phyloP scores from a whole-genome alignment of 2,329 filamentous ascomycete genomes.

The Canariomyces notabilis region DNA sequence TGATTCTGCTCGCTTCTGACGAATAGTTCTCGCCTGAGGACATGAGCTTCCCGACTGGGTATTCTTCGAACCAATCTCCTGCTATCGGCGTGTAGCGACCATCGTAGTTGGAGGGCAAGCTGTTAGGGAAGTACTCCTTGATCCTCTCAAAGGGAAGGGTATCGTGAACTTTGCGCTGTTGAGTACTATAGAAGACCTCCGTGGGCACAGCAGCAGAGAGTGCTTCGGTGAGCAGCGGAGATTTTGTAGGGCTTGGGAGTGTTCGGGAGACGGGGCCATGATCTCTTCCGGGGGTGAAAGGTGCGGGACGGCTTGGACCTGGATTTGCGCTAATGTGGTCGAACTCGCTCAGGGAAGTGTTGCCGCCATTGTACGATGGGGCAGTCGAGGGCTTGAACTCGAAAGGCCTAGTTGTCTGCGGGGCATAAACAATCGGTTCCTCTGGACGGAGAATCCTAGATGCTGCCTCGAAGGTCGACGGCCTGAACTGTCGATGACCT shows the following conservation, averaged over 20 bases:
- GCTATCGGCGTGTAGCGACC: conserved; percentile 14
- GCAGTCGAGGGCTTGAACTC: background rate
- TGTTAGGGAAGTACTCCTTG: conserved; percentile 29
- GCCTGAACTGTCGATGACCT: conserved; percentile 46
- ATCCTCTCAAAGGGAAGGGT: conserved; percentile 29
- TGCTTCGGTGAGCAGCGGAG: background rate
- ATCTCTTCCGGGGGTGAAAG: background rate
- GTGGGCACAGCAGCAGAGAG: conserved; percentile 1
- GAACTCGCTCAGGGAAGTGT: background rate
- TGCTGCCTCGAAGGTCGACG: conserved; percentile 39
- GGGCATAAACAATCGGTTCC: background rate
- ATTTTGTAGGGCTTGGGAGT: background rate
- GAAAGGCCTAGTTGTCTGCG: background rate
- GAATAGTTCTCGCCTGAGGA: conserved; percentile 24
- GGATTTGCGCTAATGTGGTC: background rate
- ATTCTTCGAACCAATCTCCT: conserved; percentile 25
- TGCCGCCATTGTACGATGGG: background rate
- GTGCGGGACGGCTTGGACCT: background rate
- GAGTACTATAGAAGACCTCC: background rate
- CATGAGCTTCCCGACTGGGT: conserved; percentile 23
- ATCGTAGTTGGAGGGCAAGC: conserved; percentile 31
- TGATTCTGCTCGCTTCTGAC: conserved; percentile 21
- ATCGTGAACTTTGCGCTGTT: conserved; percentile 27
- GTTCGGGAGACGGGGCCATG: background rate
- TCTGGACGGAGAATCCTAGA: conserved; percentile 31